Evolutionary conservation across 768 basidiomycete species (phyloP), one percentile per base, ranked within the genome.

Genomic region (Lactarius deliciosus): DNA sequence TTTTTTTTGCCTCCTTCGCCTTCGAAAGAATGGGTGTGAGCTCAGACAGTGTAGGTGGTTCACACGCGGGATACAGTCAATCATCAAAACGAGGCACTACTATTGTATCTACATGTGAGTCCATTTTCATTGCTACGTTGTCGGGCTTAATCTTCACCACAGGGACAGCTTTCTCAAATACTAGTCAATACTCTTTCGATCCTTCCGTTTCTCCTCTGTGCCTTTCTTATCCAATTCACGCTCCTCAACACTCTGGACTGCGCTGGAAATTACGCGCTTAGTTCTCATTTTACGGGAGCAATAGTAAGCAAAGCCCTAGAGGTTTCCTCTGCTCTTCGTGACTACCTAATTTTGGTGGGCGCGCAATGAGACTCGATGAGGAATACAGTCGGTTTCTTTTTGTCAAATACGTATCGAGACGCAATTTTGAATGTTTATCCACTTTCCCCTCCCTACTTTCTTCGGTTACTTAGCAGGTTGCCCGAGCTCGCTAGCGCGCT

Each of bases 241-340:
- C 94, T 96, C 92, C 84, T 84, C 85, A 85, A 96, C 94, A 96
- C 94, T 96, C 94, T 96, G 94, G 89, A 84, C 86, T 85, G 84
- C 89, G 89, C 86, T 80, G 72, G 71, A 67, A 66, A 75, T 77
- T 76, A 94, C 88, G 87, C 90, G 90, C 80, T 80, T 70, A 84
- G 87, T 88, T 86, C 92, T 94, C 90, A 96, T 96, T 96, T 96
- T 92, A 93, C 77, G 86, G 83, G 89, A 96, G 93, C 94, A 79
- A 96, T 74, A 93, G 38, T 64, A 72, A 70, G 63, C 54, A 69
- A 66, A 61, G 60, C 41, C 69, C 32, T 56, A 62, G 64, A 61
- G 62, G 65, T 57, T 62, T 71, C 69, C 73, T 70, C 68, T 72
- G 25, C 72, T 72, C 73, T 73, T 74, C 59, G 71, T 72, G 72